phyloP scores from a whole-genome alignment of 495 filamentous ascomycete genomes.

The Penicillium bialowiezense region DNA sequence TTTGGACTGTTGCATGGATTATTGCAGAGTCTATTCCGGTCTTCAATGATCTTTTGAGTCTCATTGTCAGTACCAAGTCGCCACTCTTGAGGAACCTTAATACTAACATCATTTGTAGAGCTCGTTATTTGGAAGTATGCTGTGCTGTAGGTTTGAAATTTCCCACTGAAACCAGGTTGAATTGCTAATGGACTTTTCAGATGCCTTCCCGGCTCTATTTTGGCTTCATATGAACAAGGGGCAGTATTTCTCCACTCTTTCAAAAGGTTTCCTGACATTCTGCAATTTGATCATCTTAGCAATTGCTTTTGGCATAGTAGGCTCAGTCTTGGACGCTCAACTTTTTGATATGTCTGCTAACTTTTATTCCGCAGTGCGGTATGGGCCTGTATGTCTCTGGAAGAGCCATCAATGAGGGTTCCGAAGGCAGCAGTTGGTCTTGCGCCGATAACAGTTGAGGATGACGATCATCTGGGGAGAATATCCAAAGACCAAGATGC shows the following conservation, averaged over 20 bases:
- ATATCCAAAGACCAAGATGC: no score
- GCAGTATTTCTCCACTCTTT: slow-evolving; percentile 9
- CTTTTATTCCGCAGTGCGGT: slow-evolving; percentile 30
- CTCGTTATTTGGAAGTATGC: neutral
- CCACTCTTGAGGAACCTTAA: no score
- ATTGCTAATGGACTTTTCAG: slow-evolving; percentile 3
- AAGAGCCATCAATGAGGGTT: slow-evolving; percentile 38
- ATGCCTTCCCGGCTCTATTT: slow-evolving; percentile 15
- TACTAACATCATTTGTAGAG: neutral
- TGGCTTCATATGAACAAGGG: slow-evolving; percentile 37
- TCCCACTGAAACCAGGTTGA: no score
- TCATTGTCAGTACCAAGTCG: slow-evolving; percentile 20
- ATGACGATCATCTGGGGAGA: neutral
- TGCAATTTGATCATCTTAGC: neutral
- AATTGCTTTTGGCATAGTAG: neutral
- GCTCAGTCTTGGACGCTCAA: neutral
- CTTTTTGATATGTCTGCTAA: no score
- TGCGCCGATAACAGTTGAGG: slow-evolving; percentile 26
- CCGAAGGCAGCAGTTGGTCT: slow-evolving; percentile 28
- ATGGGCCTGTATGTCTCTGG: slow-evolving; percentile 41
- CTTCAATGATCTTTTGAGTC: slow-evolving; percentile 56
- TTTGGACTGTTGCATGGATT: slow-evolving; percentile 60
- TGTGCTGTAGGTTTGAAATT: neutral
- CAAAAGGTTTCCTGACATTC: slow-evolving; percentile 25
- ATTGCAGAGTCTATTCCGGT: slow-evolving; percentile 67